phyloP scores from a whole-genome alignment of 345 rosid genomes.

The Pelargonium nanum region DNA sequence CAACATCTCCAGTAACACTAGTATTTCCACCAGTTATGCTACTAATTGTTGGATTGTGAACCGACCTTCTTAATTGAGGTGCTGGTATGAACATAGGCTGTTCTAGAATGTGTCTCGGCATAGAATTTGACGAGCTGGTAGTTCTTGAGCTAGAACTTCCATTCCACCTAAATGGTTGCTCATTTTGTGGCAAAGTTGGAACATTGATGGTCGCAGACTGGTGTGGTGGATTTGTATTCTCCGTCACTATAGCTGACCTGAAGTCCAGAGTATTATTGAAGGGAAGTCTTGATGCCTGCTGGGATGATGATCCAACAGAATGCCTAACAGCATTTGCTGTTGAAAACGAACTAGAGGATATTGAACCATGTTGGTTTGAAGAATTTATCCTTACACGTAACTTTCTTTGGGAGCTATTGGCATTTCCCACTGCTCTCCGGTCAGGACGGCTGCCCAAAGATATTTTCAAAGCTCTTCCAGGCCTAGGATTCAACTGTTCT shows the following conservation, averaged over 20 bases:
- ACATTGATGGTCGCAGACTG: conserved; percentile 29
- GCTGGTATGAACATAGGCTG: conserved; percentile 39
- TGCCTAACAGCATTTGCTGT: conserved; percentile 35
- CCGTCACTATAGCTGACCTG: conserved; percentile 28
- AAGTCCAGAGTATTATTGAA: conserved; percentile 37
- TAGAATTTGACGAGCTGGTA: conserved; percentile 29
- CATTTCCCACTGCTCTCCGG: conserved; percentile 18
- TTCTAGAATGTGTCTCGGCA: conserved; percentile 29
- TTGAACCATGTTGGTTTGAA: conserved; percentile 34
- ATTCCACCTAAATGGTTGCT: conserved; percentile 47
- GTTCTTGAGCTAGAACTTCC: conserved; percentile 35
- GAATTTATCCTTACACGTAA: conserved; percentile 46
- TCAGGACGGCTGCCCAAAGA: conserved; percentile 27
- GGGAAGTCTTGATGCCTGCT: conserved; percentile 33
- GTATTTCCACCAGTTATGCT: conserved; percentile 19
- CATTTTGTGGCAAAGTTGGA: conserved; percentile 34
- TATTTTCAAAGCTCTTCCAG: conserved; percentile 32
- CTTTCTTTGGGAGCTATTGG: conserved; percentile 48
- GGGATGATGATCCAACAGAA: conserved; percentile 29
- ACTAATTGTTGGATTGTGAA: conserved; percentile 33
- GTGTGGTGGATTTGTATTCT: conserved; percentile 23
- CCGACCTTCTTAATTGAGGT: conserved; percentile 29
- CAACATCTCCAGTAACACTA: conserved; percentile 35
- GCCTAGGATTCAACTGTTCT: conserved; percentile 33
- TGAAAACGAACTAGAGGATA: conserved; percentile 30